These are phyloP conservation scores for Dactylonectria estremocensis DNA, from an alignment of 2,329 filamentous ascomycete genomes.

Conservation along the genomic window DNA sequence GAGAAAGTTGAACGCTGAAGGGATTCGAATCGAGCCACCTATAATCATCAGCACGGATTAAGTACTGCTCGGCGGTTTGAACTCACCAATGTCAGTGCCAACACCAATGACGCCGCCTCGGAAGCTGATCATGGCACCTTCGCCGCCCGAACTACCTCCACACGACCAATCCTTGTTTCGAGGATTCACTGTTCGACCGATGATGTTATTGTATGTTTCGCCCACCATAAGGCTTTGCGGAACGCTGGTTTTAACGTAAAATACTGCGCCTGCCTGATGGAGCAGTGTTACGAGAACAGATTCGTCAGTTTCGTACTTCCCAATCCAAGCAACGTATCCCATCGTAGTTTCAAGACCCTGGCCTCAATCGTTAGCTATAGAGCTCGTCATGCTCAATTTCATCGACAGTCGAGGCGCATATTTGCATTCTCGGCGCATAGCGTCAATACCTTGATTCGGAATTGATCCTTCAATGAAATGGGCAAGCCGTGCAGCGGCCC, in stretches of 20 bases:
- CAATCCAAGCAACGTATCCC: conserved; percentile 54
- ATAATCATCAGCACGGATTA: conserved; percentile 42
- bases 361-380: not conserved
- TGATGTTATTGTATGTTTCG: conserved; percentile 50
- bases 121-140: conserved; percentile 54
- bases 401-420: too few relatives aligned
- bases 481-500: conserved; percentile 76
- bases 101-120: conserved; percentile 53
- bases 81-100: conserved; percentile 55
- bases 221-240: conserved; percentile 43
- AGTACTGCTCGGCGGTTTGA: not conserved
- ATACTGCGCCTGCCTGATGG: conserved; percentile 48
- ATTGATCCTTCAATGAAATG: conserved; percentile 65
- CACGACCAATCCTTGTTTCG: conserved; percentile 51
- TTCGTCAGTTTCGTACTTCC: conserved; percentile 50
- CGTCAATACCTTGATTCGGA: conserved; percentile 49
- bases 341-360: conserved; percentile 63
- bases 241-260: conserved; percentile 46
- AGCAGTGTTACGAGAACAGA: conserved; percentile 50
- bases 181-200: conserved; percentile 55
- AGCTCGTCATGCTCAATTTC: too few relatives aligned
- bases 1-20: conserved; percentile 50
- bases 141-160: conserved; percentile 57
- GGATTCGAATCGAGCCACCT: conserved; percentile 52
- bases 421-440: not conserved